Percentiles rank a stretch among this genome's conserved stretches.
Evolutionary conservation across 148 eudicot genomes (phyloP).

Genomic region (Vaccinium vitisidaea): DNA sequence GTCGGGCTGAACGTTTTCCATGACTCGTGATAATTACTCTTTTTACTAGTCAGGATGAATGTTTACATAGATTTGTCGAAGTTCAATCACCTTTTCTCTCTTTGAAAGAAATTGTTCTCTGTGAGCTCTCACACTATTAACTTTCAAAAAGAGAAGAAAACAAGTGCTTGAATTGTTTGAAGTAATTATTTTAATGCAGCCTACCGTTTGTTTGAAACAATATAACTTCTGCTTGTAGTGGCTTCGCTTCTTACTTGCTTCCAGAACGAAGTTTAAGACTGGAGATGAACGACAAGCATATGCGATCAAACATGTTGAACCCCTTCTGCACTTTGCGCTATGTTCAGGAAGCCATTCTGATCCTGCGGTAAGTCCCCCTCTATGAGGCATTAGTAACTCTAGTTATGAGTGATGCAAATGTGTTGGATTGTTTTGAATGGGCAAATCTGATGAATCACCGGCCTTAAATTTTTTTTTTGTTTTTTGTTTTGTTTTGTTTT

Average conservation of each 20-base stretch:
- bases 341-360: slow-evolving; percentile 95
- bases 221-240: slow-evolving; percentile 49
- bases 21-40: not conserved
- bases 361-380: slow-evolving; percentile 69
- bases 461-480: not conserved
- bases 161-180: not conserved
- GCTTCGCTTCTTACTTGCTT: slow-evolving; percentile 72
- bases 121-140: not conserved
- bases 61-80: not conserved
- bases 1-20: not conserved
- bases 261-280: slow-evolving; percentile 68
- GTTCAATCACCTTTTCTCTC: not conserved
- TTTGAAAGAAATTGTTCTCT: not conserved
- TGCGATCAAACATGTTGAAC: slow-evolving; percentile 76
- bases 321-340: slow-evolving; percentile 87
- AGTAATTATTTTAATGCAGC: not conserved
- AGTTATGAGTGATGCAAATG: not conserved
- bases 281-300: slow-evolving; percentile 72
- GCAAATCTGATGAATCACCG: not conserved
- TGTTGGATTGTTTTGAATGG: not conserved
- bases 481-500: too few species aligned
- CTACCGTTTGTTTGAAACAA: not conserved
- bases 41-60: not conserved
- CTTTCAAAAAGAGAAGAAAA: not conserved
- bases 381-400: not conserved